A percentile compares a stretch with the other conserved stretches of the same genome.
These are phyloP conservation scores for Suillus fuscotomentosus DNA, from an alignment of 768 basidiomycete species.

Conservation along the genomic window DNA sequence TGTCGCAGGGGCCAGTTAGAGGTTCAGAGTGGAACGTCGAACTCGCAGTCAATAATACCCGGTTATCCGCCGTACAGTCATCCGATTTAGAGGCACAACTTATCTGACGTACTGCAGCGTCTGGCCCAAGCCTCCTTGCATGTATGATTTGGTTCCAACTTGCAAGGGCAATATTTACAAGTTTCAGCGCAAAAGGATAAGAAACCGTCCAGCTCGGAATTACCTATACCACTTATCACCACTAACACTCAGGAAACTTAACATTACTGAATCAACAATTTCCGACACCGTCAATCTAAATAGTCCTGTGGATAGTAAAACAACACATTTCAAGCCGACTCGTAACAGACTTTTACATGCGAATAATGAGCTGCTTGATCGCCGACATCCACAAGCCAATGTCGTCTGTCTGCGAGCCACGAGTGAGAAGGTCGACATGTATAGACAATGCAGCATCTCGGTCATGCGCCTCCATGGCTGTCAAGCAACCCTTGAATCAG, in stretches of 20 bases:
- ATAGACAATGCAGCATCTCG: constrained; percentile 75
- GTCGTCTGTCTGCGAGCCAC: constrained; percentile 77
- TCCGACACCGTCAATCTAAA: not conserved
- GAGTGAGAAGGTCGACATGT: constrained; percentile 83
- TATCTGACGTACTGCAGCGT: not conserved
- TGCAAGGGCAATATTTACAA: not conserved
- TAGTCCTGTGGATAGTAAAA: constrained; percentile 5
- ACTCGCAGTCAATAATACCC: not conserved
- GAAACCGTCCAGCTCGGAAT: not conserved
- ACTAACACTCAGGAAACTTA: not conserved
- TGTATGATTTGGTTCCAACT: not conserved
- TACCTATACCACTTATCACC: not conserved
- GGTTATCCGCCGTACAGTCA: not conserved
- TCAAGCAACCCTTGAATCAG: constrained; percentile 5
- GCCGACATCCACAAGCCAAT: constrained; percentile 88
- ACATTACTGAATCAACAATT: not conserved
- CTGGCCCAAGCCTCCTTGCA: not conserved
- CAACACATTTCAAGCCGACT: not conserved
- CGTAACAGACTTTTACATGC: constrained; percentile 38
- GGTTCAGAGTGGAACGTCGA: not conserved
- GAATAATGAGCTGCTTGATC: constrained; percentile 82
- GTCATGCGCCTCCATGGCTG: constrained; percentile 83
- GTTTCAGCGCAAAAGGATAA: not conserved
- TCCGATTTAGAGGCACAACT: not conserved
- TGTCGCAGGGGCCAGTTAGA: not conserved